Base-by-base conservation (phyloP, 768 basidiomycete genomes). In the Auriscalpium orientale region DNA sequence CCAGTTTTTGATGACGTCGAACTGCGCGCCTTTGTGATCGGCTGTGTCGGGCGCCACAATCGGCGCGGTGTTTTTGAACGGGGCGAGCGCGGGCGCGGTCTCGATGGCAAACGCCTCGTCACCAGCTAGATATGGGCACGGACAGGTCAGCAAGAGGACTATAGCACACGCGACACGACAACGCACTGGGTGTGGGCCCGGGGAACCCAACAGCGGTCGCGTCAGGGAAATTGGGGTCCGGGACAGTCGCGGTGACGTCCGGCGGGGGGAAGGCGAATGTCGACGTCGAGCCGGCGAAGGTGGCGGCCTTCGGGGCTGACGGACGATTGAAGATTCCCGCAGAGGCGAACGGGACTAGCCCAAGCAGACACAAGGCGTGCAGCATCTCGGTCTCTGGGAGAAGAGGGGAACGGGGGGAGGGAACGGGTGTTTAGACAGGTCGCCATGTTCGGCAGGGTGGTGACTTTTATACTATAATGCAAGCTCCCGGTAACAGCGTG, bases 101-200 rank as follows among this genome's bases (percentile, higher is more conserved):
- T 54, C 50, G 45, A 65, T 55, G 12, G 62, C 62, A 37, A 56
- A 61, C 3, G 69, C 56, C 51, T 70, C 68, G 34, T 65, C 68
- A 3, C 69, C 69, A 28, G 68, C 66, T 67, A 36, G n/a, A 12
- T 28, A 22, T 22, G 10, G 6, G 46, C 9, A 18, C 20, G 47
- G 34, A 11, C 33, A 33, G 50, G 62, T 49, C 48, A 28, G 43
- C 9, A 11, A n/a, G 13, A 35, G 20, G 36, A 7, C 1, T 33
- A 46, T 21, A 38, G 54, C 4, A 16, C n/a, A 40, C 28, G 22
- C 21, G 10, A 54, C 21, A 8, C 3, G 33, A 20, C 37, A 34
- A 53, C 72, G 55, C 61, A 78, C 78, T 80, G 0, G 77, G 74
- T 2, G 79, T 80, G 13, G 79, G 70, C 5, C 78, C 79, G 21